Evolutionary conservation across 2,329 filamentous ascomycete species (phyloP).

Genomic region (Fusarium drepaniforme): DNA sequence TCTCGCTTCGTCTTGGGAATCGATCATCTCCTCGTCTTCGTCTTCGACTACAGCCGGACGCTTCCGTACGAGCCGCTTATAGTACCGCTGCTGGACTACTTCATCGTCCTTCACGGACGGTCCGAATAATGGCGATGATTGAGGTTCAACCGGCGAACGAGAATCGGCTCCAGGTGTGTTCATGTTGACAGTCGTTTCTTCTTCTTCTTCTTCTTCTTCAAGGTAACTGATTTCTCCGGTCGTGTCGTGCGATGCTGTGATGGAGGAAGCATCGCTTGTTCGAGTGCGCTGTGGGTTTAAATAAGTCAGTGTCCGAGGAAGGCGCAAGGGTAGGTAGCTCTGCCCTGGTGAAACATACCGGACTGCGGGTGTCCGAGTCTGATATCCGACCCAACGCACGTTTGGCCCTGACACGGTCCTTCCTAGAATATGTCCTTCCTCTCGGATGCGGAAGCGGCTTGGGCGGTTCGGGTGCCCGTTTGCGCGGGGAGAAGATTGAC

Average conservation of each 20-base stretch:
- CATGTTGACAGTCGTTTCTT: conserved; percentile 21
- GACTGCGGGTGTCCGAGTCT: conserved; percentile 25
- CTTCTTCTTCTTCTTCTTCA: neutral
- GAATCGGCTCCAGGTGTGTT: neutral
- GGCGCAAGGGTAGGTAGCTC: neutral
- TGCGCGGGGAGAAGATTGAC: conserved; percentile 39
- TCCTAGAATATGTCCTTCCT: conserved; percentile 25
- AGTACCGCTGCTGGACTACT: neutral
- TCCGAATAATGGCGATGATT: neutral
- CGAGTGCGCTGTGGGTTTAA: conserved; percentile 24
- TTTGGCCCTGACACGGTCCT: conserved; percentile 28
- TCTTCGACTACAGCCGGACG: neutral
- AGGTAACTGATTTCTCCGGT: conserved; percentile 11
- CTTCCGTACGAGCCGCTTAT: neutral
- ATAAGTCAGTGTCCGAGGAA: neutral
- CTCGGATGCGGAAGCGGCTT: conserved; percentile 29
- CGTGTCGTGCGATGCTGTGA: conserved; percentile 13
- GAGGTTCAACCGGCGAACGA: neutral
- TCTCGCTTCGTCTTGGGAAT: neutral
- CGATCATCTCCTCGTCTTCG: conserved; percentile 4
- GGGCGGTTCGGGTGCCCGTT: conserved; percentile 22
- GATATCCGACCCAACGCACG: conserved; percentile 18
- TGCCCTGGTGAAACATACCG: conserved; percentile 25
- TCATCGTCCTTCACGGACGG: neutral
- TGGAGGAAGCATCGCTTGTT: conserved; percentile 27